phyloP scores from a whole-genome alignment of 192 early-diverging fungal genomes.

The Polychytrium aggregatum region DNA sequence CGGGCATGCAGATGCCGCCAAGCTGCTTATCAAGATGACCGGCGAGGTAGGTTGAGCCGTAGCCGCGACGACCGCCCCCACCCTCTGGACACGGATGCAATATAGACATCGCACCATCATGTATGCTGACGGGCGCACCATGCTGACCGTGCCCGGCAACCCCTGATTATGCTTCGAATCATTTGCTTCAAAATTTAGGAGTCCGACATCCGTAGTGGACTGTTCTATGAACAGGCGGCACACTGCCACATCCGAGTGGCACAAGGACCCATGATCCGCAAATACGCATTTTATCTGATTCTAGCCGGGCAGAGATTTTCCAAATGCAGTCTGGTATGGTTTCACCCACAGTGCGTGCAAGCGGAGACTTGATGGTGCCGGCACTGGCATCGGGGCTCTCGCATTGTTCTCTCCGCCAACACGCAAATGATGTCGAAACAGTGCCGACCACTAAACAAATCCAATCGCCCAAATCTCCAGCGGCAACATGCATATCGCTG shows the following conservation, averaged over 20 bases:
- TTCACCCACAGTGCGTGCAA: no score
- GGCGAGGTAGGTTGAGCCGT: constrained; percentile 42
- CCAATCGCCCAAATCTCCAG: no score
- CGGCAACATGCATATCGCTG: constrained; percentile 67
- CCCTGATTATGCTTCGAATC: no score
- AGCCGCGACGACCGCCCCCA: neutral
- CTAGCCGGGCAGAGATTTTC: constrained; percentile 75
- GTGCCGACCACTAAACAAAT: no score
- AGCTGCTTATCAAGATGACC: constrained; percentile 47
- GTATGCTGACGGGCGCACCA: no score
- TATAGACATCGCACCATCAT: no score
- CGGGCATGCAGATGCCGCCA: constrained; percentile 58
- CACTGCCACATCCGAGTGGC: constrained; percentile 61
- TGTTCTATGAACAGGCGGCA: constrained; percentile 86
- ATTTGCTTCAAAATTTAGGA: constrained; percentile 37
- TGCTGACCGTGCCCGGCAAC: no score
- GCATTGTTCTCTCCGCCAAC: constrained; percentile 1
- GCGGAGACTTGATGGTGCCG: no score
- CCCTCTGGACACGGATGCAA: no score
- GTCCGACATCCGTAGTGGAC: constrained; percentile 60
- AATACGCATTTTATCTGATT: constrained; percentile 82
- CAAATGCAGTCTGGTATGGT: constrained; percentile 59
- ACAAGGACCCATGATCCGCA: constrained; percentile 59
- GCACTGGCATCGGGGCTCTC: neutral
- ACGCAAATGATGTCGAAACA: no score